Conservation (phyloP, 805 yeast species). For the Teunomyces cretensis region DNA sequence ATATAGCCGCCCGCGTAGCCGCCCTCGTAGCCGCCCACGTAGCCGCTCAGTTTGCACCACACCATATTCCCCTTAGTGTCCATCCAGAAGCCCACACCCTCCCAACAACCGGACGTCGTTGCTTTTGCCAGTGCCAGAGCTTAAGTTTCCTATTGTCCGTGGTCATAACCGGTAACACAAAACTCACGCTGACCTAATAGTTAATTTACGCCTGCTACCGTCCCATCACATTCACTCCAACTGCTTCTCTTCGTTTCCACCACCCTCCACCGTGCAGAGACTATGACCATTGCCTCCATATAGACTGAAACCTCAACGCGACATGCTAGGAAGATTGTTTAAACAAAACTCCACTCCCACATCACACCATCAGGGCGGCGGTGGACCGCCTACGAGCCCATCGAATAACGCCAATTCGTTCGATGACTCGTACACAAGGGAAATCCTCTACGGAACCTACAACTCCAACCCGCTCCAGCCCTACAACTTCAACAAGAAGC, state of each 20-base stretch:
- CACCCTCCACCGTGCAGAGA: background rate
- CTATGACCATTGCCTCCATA: no score
- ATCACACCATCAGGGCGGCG: background rate
- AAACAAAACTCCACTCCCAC: conserved; percentile 9
- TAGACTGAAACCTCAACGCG: no score
- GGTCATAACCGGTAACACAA: background rate
- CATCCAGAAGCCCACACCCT: no score
- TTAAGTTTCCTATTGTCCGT: background rate
- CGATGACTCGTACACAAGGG: conserved; percentile 47
- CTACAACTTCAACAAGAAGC: conserved; percentile 24
- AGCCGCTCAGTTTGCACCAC: no score
- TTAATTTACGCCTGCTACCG: no score
- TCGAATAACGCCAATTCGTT: conserved; percentile 22
- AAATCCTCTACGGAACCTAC: conserved; percentile 46
- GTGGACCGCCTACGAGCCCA: conserved; percentile 3
- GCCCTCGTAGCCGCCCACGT: no score
- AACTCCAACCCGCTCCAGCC: conserved; percentile 27
- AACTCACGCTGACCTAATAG: no score
- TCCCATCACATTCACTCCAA: background rate
- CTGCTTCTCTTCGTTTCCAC: background rate
- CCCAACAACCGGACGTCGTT: no score
- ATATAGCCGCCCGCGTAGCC: no score
- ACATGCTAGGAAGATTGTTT: conserved; percentile 16
- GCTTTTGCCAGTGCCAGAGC: no score
- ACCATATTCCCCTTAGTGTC: no score